Evolutionary conservation across 441 rosid genomes (phyloP).

Genomic region (Mallotus japonicus): DNA sequence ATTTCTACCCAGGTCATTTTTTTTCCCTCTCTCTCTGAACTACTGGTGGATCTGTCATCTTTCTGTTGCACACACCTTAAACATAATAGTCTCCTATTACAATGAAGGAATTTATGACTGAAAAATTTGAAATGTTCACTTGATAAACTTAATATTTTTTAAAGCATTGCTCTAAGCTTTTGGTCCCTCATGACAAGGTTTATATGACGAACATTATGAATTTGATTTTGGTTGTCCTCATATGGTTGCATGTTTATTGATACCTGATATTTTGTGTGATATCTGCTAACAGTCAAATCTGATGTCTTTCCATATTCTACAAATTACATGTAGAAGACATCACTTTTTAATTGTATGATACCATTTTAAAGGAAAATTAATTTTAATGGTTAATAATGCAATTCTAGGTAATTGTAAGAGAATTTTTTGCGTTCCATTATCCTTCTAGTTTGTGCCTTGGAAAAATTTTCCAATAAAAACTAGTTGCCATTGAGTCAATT

Average conservation of each 20-base stretch:
- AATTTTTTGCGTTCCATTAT: not conserved
- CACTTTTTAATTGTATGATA: not conserved
- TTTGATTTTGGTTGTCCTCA: constrained; percentile 1
- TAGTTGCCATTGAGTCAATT: not conserved
- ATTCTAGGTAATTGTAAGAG: not conserved
- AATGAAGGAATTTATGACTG: not conserved
- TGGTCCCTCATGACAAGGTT: not conserved
- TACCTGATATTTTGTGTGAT: not conserved
- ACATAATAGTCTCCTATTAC: not conserved
- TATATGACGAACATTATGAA: not conserved
- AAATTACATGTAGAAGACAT: not conserved
- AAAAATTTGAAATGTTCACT: not conserved
- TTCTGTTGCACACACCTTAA: constrained; percentile 5
- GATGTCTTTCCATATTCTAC: not conserved
- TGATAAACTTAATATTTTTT: not conserved
- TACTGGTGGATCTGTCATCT: not conserved
- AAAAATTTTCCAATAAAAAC: not conserved
- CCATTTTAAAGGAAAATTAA: not conserved
- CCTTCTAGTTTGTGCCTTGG: constrained; percentile 3
- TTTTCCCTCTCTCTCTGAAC: not conserved
- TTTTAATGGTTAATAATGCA: not conserved
- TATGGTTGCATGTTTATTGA: constrained; percentile 4
- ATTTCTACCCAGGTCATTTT: constrained; percentile 79
- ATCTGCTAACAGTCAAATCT: not conserved
- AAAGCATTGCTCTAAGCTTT: not conserved